Evolutionary conservation across 148 eudicot species (phyloP).

Genomic region (Rhododendron kiyosumense): DNA sequence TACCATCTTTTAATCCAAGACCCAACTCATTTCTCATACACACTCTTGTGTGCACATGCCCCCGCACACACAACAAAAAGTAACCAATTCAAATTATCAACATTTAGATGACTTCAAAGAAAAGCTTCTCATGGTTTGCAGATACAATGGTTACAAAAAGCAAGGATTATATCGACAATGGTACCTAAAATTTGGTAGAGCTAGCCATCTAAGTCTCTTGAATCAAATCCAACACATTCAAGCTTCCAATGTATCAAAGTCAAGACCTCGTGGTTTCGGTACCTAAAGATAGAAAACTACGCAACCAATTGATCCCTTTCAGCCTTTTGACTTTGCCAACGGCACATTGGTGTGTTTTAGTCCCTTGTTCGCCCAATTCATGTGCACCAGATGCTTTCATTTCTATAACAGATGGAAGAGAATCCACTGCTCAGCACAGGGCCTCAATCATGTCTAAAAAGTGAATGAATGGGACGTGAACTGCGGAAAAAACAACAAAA

Average conservation of each 20-base stretch:
- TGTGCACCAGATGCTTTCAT: background rate
- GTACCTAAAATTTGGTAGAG: background rate
- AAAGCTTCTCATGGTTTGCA: background rate
- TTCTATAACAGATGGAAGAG: background rate
- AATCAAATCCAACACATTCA: background rate
- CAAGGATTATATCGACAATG: background rate
- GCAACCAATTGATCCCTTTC: background rate
- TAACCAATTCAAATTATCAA: background rate
- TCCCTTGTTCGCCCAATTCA: background rate
- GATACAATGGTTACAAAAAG: background rate
- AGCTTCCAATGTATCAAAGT: background rate
- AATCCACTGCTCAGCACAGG: slow-evolving; percentile 3
- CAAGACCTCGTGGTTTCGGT: background rate
- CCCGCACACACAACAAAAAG: background rate
- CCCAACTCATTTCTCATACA: too few species aligned
- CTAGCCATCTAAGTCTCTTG: background rate
- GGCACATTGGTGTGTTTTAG: background rate
- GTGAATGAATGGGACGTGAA: background rate
- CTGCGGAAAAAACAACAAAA: background rate
- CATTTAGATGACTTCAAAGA: background rate
- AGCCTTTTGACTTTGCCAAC: background rate
- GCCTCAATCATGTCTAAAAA: background rate
- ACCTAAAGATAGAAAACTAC: background rate
- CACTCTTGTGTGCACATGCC: background rate
- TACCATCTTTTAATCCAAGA: too few species aligned